Evolutionary conservation across 176 grass and related monocot genomes (phyloP).

Genomic region (Eleusine coracana): DNA sequence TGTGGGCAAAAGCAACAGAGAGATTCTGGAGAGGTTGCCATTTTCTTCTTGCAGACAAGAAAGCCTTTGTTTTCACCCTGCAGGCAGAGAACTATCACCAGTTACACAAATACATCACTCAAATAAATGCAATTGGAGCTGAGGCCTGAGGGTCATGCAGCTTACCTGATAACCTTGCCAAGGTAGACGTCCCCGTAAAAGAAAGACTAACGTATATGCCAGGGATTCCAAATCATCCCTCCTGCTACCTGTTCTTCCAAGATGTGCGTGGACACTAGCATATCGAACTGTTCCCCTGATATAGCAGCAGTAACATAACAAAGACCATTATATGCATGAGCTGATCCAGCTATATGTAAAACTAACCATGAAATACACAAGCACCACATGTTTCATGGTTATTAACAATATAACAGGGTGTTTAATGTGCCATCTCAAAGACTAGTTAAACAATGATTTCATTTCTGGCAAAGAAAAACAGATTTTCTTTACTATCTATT

Average conservation of each 20-base stretch:
- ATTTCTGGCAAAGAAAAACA: background rate
- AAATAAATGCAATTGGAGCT: slow-evolving; percentile 12
- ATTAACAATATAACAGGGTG: slow-evolving; percentile 4
- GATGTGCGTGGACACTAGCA: slow-evolving; percentile 98
- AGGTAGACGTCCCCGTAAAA: slow-evolving; percentile 88
- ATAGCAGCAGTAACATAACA: slow-evolving; percentile 39
- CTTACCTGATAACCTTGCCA: slow-evolving; percentile 99
- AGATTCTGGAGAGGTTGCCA: slow-evolving; percentile 92
- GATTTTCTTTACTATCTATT: background rate
- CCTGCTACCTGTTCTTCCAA: slow-evolving; percentile 89
- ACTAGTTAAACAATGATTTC: background rate
- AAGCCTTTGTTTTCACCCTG: slow-evolving; percentile 99
- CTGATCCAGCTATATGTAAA: slow-evolving; percentile 23
- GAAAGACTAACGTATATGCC: slow-evolving; percentile 95
- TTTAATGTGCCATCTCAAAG: slow-evolving; percentile 24
- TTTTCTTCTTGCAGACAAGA: slow-evolving; percentile 99
- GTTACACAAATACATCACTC: slow-evolving; percentile 25
- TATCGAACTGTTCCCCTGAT: slow-evolving; percentile 95
- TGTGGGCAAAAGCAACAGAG: slow-evolving; percentile 83
- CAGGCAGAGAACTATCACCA: slow-evolving; percentile 24
- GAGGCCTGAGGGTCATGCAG: background rate
- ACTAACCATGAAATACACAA: slow-evolving; percentile 19
- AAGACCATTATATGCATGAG: slow-evolving; percentile 18
- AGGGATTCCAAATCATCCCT: slow-evolving; percentile 99
- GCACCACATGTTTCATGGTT: slow-evolving; percentile 8